Percentiles rank a stretch among this genome's conserved stretches.
Evolutionary conservation across 768 basidiomycete species (phyloP).

Genomic region (Agrocybe praecox): DNA sequence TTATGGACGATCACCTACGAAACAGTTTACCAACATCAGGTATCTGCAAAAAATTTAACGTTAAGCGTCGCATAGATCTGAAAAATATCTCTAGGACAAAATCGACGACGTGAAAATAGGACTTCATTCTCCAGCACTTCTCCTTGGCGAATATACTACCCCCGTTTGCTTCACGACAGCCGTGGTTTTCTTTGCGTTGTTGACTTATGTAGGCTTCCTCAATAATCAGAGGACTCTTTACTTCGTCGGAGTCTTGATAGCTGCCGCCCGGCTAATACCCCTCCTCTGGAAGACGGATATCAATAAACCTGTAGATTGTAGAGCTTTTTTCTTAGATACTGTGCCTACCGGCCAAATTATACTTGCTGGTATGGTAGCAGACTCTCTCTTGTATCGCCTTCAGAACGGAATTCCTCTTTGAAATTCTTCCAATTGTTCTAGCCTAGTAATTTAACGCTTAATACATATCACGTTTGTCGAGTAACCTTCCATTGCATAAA

Average conservation of each 20-base stretch:
- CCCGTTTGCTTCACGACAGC: background rate
- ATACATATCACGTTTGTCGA: no score
- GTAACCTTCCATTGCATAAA: no score
- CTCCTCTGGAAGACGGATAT: background rate
- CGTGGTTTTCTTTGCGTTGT: background rate
- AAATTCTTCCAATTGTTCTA: no score
- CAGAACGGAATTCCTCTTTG: background rate
- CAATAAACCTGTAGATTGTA: background rate
- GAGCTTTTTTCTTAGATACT: constrained; percentile 3
- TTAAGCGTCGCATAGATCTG: background rate
- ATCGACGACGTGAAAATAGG: constrained; percentile 4
- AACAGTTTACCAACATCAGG: background rate
- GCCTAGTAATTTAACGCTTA: no score
- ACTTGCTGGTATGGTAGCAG: background rate
- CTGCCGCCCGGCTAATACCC: background rate
- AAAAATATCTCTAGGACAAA: background rate
- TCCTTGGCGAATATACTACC: background rate
- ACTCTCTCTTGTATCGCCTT: background rate
- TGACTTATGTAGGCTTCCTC: background rate
- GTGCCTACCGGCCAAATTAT: background rate
- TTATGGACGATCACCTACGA: background rate
- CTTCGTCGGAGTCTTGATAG: background rate
- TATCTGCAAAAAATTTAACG: no score
- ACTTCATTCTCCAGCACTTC: constrained; percentile 1
- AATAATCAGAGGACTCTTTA: background rate